These are phyloP conservation scores for Hypsizygus marmoreus DNA, from an alignment of 768 basidiomycete genomes.

Conservation along the genomic window DNA sequence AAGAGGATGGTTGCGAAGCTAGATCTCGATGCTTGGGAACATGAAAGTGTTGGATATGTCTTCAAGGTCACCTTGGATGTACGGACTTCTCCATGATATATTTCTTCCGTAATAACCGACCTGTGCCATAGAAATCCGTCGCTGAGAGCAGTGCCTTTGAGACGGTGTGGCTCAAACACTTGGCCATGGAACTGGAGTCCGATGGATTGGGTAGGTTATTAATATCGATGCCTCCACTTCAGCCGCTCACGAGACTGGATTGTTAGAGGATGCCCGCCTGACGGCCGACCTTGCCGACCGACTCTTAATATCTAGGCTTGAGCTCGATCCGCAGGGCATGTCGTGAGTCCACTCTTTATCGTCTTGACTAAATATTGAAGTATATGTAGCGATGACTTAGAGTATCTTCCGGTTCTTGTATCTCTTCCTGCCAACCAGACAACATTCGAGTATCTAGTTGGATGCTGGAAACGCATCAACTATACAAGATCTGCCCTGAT, in stretches of 20 bases:
- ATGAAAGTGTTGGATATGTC: constrained; percentile 64
- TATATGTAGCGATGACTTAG: constrained; percentile 64
- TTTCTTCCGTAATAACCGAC: not conserved
- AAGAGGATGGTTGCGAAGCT: constrained; percentile 54
- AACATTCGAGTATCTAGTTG: constrained; percentile 85
- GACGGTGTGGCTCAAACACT: constrained; percentile 80
- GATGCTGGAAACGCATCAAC: constrained; percentile 90
- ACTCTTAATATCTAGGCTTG: constrained; percentile 81
- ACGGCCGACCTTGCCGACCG: constrained; percentile 69
- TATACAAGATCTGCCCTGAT: constrained; percentile 49
- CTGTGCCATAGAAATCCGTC: constrained; percentile 20
- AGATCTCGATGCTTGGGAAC: constrained; percentile 70
- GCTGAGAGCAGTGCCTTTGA: constrained; percentile 53
- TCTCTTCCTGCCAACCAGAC: constrained; percentile 80
- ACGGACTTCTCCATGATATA: constrained; percentile 26
- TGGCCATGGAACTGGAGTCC: constrained; percentile 66
- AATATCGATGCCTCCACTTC: not conserved
- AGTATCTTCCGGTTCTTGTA: constrained; percentile 71
- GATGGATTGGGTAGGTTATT: constrained; percentile 52
- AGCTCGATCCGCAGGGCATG: constrained; percentile 73
- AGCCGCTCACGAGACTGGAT: constrained; percentile 9
- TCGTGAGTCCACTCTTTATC: constrained; percentile 45
- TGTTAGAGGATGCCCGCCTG: constrained; percentile 42
- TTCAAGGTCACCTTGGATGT: constrained; percentile 84
- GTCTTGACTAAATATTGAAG: constrained; percentile 3